phyloP scores from a whole-genome alignment of 179 eudicot genomes.

The Actinidia arguta region DNA sequence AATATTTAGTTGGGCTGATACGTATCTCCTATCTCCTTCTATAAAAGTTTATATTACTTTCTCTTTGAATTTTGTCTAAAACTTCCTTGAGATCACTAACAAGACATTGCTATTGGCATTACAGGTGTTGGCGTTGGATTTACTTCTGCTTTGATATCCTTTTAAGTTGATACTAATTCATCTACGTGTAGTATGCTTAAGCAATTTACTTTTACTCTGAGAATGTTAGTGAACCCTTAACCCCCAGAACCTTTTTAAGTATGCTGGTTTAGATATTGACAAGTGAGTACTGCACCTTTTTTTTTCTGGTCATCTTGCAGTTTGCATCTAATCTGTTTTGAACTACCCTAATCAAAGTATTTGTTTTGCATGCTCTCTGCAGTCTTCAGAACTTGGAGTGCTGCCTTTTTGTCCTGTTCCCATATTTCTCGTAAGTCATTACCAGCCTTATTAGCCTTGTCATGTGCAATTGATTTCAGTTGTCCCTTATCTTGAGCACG shows the following conservation, averaged over 20 bases:
- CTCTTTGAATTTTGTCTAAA: not conserved
- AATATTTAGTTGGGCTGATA: not conserved
- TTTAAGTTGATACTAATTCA: constrained; percentile 29
- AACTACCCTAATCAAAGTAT: constrained; percentile 19
- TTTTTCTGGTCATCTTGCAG: constrained; percentile 5
- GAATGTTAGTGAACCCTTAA: constrained; percentile 66
- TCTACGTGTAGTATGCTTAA: not conserved
- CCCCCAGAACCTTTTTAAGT: constrained; percentile 90
- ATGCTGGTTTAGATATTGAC: constrained; percentile 98
- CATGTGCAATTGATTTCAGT: constrained; percentile 6
- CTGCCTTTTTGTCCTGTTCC: constrained; percentile 98
- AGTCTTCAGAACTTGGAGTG: constrained; percentile 99
- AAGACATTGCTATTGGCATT: constrained; percentile 27
- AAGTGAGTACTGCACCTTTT: constrained; percentile 57
- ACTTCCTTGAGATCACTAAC: constrained; percentile 17
- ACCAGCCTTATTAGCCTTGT: constrained; percentile 7
- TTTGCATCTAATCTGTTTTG: not conserved
- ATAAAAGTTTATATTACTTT: not conserved
- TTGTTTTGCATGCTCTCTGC: constrained; percentile 38
- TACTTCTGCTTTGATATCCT: constrained; percentile 98
- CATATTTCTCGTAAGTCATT: constrained; percentile 93
- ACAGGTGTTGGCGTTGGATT: constrained; percentile 99
- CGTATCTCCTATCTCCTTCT: not conserved
- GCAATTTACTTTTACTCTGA: not conserved
- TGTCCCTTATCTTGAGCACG: not conserved